Evolutionary conservation across 2,329 filamentous ascomycete species (phyloP), one percentile per base, ranked within the genome.

Genomic region (Claviceps quebecensis): DNA sequence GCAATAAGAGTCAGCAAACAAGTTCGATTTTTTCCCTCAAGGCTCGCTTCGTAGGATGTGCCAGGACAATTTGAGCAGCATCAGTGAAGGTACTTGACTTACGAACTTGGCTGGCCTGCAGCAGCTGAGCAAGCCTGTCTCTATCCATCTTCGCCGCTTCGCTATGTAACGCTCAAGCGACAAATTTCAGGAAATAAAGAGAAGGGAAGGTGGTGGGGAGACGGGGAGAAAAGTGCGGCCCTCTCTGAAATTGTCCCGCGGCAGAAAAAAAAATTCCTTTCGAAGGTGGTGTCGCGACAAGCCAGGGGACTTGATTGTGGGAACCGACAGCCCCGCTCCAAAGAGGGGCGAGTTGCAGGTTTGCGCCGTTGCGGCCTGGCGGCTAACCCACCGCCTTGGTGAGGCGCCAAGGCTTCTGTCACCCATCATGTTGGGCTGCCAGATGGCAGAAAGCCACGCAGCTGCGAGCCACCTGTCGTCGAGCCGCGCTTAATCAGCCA

Each of bases 21-120:
- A 11, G 9, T n/a, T 26, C 7, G 13, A 26, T 36, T 46, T n/a
- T 9, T 29, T 19, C 5, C 9, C 23, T 5, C 2, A 19, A 19
- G 19, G 19, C 5, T 26, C 13, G 13, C n/a, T 36, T 46, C 26
- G n/a, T 46, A 26, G 16, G 14, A 16, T 6, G 41, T 29, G 26
- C 29, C 29, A 36, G 37, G 48, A 22, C 43, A 46, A 49, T 53
- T 29, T 49, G 50, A 45, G 50, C 49, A 53, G 45, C 48, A n/a
- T 36, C 17, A 50, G 34, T 55, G 13, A 17, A n/a, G n/a, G 14
- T 8, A 14, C 17, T 36, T 23, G 43, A 81, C 86, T 73, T 73
- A 93, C 87, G 89, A 68, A 88, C 82, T 71, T 95, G 80, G 62
- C 91, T 83, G 71, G 86, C 84, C 77, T 93, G 81, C 66, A 96